Evolutionary conservation across 306 rosid genomes (phyloP).

Genomic region (Malus asiatica): DNA sequence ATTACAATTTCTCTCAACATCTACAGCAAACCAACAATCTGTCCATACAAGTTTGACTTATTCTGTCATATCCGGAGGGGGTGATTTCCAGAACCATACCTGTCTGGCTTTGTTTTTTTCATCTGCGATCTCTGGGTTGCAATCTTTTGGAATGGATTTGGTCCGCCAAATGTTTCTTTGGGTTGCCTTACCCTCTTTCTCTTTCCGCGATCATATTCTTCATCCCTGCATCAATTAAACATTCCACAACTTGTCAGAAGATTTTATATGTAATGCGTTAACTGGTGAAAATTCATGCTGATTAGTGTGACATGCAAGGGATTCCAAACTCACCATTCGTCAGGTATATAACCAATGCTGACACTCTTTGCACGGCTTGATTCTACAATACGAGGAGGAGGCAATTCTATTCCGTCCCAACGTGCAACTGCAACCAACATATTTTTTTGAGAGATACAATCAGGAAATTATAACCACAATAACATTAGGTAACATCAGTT

Average conservation of each 20-base stretch:
- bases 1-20: constrained; percentile 23
- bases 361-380: constrained; percentile 20
- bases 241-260: not conserved
- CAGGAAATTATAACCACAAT: not conserved
- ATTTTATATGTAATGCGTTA: not conserved
- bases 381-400: constrained; percentile 29
- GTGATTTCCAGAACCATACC: constrained; percentile 41
- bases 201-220: constrained; percentile 79
- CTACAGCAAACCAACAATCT: constrained; percentile 9
- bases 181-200: constrained; percentile 61
- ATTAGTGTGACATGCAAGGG: not conserved
- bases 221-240: constrained; percentile 57
- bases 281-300: not conserved
- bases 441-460: not conserved
- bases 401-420: constrained; percentile 69
- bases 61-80: constrained; percentile 69
- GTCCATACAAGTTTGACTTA: not conserved
- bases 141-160: constrained; percentile 69
- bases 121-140: constrained; percentile 38
- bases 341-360: constrained; percentile 66
- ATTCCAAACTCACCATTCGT: constrained; percentile 68
- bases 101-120: constrained; percentile 47
- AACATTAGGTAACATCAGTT: not conserved
- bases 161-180: constrained; percentile 45
- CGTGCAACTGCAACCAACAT: constrained; percentile 50